These are phyloP conservation scores for Aspergillus wentii DNA, from an alignment of 495 filamentous ascomycete genomes.

Conservation along the genomic window DNA sequence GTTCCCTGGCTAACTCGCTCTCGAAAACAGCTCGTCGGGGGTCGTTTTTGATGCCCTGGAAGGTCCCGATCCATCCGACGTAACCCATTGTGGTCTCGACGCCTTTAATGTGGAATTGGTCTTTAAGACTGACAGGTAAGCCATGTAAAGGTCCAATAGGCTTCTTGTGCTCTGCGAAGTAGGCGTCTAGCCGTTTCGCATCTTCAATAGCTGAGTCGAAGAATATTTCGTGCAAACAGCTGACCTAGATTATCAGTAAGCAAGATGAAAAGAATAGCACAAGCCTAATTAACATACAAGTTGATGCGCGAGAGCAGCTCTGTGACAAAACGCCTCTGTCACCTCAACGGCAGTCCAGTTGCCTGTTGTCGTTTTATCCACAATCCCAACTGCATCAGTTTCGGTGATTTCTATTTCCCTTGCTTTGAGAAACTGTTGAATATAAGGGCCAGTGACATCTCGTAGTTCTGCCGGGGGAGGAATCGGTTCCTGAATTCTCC, in stretches of 20 bases:
- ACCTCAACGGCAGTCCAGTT: conserved; percentile 47
- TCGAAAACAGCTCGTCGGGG: conserved; percentile 30
- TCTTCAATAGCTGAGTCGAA: conserved; percentile 56
- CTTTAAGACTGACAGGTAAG: conserved; percentile 62
- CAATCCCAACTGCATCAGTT: conserved; percentile 46
- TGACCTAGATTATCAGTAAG: conserved; percentile 30
- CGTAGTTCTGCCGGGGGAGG: conserved; percentile 46
- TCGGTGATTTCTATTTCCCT: conserved; percentile 55
- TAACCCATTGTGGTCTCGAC: conserved; percentile 65
- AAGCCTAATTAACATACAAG: conserved; percentile 42
- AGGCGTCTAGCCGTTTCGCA: conserved; percentile 55
- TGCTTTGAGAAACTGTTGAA: conserved; percentile 50
- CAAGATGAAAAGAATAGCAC: too few species aligned
- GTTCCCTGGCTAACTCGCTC: conserved; percentile 46
- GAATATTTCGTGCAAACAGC: conserved; percentile 59
- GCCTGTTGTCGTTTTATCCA: conserved; percentile 39
- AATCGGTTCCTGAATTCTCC: conserved; percentile 43
- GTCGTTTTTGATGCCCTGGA: conserved; percentile 42
- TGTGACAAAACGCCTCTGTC: conserved; percentile 50
- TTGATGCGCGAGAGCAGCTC: conserved; percentile 54
- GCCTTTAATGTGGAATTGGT: conserved; percentile 64
- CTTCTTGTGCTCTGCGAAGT: conserved; percentile 40
- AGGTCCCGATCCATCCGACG: conserved; percentile 47
- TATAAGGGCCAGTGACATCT: conserved; percentile 59
- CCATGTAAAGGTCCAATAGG: conserved; percentile 60